Conservation (phyloP, 1,139 yeast genomes). For the Blastobotrys petasosporus region DNA sequence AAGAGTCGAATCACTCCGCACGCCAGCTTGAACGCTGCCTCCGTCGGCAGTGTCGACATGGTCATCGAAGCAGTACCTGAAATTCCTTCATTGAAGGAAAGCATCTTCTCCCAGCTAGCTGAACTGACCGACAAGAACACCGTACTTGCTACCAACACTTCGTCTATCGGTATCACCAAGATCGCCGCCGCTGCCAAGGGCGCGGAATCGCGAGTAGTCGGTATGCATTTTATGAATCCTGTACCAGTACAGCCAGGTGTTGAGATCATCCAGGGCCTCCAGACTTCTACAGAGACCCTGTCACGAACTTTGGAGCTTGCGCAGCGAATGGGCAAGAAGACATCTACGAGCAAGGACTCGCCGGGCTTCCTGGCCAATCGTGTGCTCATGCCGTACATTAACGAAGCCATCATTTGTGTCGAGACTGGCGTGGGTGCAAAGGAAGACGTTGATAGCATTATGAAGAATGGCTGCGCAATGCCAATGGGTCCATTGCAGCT, state of each 20-base stretch:
- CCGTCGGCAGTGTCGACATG: conserved; percentile 32
- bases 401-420: conserved; percentile 39
- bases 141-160: conserved; percentile 40
- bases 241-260: conserved; percentile 44
- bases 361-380: conserved; percentile 44
- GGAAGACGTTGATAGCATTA: conserved; percentile 41
- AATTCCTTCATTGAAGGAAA: conserved; percentile 34
- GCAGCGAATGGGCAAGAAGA: conserved; percentile 34
- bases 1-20: conserved; percentile 27
- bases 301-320: conserved; percentile 32
- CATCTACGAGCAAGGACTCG: conserved; percentile 36
- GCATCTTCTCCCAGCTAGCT: conserved; percentile 36
- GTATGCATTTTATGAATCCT: conserved; percentile 44
- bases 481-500: conserved; percentile 43
- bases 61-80: conserved; percentile 44
- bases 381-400: conserved; percentile 40
- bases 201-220: conserved; percentile 38
- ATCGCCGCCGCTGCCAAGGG: conserved; percentile 41
- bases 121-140: conserved; percentile 28
- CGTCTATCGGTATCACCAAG: conserved; percentile 40
- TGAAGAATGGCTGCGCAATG: conserved; percentile 44
- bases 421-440: conserved; percentile 40
- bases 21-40: conserved; percentile 26
- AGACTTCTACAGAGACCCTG: conserved; percentile 36
- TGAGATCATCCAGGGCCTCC: conserved; percentile 40